These are phyloP conservation scores for Aspergillus sp. DNA, from an alignment of 2,329 filamentous ascomycete species.

Conservation along the genomic window DNA sequence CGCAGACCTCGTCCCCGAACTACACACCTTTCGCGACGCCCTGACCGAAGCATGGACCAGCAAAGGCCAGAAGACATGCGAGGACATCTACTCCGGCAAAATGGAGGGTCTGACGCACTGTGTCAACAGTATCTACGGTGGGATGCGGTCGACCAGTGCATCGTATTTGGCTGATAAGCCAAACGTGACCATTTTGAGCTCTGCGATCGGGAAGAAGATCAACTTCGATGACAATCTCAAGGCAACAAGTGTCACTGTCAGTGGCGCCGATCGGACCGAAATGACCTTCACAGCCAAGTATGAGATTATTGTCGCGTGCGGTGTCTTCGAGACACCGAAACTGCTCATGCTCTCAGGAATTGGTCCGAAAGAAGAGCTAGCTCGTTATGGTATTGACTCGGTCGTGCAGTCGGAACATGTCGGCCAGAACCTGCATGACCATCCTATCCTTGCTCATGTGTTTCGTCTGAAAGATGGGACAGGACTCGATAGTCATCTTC, in stretches of 20 bases:
- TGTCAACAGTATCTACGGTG: constrained; percentile 2
- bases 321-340: constrained; percentile 6
- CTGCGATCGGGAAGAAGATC: neutral
- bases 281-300: neutral
- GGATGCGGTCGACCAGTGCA: neutral
- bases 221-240: neutral
- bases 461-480: neutral
- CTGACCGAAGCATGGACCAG: neutral
- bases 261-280: neutral
- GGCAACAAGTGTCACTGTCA: neutral
- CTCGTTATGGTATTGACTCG: neutral
- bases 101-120: constrained; percentile 5
- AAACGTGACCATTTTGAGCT: neutral
- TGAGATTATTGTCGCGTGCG: constrained; percentile 8
- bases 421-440: neutral
- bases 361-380: neutral
- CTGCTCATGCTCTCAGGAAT: constrained; percentile 9
- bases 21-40: neutral
- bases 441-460: neutral
- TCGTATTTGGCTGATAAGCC: neutral
- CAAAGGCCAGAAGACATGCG: neutral
- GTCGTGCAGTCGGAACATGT: neutral
- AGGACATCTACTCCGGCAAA: constrained; percentile 1
- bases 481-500: neutral
- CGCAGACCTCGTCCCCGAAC: neutral